These are phyloP conservation scores for Lachancea mirantina DNA, from an alignment of 805 yeast species.

Conservation along the genomic window DNA sequence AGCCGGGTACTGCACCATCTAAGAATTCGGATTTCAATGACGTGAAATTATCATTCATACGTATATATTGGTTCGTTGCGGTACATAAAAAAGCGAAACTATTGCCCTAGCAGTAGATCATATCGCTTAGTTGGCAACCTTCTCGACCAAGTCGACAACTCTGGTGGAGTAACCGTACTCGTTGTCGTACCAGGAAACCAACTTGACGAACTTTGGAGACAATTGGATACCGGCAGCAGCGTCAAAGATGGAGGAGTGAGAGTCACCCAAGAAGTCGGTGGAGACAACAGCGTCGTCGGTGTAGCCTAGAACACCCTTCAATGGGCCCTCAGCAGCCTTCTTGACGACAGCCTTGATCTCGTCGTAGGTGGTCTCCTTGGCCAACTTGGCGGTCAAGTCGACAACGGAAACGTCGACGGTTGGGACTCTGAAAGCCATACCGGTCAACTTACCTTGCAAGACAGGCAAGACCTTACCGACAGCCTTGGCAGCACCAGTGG, in stretches of 20 bases:
- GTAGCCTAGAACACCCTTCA: conserved; percentile 60
- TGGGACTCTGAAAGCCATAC: conserved; percentile 70
- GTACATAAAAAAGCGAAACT: conserved; percentile 1
- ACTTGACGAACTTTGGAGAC: conserved; percentile 63
- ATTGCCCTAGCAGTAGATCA: neutral
- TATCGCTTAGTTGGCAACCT: conserved; percentile 38
- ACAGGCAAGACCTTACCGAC: conserved; percentile 69
- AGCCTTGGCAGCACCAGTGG: conserved; percentile 73
- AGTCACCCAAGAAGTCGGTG: conserved; percentile 57
- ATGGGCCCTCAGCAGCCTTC: conserved; percentile 51
- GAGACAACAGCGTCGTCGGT: conserved; percentile 68
- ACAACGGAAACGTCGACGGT: conserved; percentile 67
- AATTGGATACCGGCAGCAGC: conserved; percentile 64
- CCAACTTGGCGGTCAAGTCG: conserved; percentile 60
- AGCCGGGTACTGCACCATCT: conserved; percentile 45
- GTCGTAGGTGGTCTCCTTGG: conserved; percentile 52
- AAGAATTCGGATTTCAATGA: neutral
- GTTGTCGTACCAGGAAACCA: conserved; percentile 68
- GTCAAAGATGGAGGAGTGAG: conserved; percentile 60
- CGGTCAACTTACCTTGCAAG: conserved; percentile 65
- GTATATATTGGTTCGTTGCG: conserved; percentile 2
- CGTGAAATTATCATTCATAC: conserved; percentile 3
- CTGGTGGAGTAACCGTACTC: conserved; percentile 72
- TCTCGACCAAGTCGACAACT: conserved; percentile 63
- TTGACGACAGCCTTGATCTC: conserved; percentile 55